Conservation (phyloP, 768 basidiomycete species). For the Boletellus sp. region DNA sequence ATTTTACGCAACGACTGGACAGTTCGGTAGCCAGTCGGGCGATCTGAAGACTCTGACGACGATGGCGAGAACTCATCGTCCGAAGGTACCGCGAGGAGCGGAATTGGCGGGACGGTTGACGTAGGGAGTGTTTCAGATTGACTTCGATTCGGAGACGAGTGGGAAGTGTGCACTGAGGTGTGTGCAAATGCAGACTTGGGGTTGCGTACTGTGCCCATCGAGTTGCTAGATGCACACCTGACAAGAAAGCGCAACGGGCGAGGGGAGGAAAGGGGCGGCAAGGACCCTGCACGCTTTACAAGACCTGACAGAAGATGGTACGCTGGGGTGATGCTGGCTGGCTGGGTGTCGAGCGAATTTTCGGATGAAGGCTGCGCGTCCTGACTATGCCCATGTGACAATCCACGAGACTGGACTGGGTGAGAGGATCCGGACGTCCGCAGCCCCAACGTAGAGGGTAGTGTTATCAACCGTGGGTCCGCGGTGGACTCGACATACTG, state of each 20-base stretch:
- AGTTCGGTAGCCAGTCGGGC: constrained; percentile 54
- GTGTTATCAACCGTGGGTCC: constrained; percentile 48
- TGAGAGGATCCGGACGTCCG: constrained; percentile 38
- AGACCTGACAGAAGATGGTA: constrained; percentile 62
- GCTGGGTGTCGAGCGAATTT: constrained; percentile 34
- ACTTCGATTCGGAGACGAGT: constrained; percentile 14
- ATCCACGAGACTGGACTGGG: constrained; percentile 10
- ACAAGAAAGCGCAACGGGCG: constrained; percentile 31
- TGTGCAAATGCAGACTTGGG: constrained; percentile 12
- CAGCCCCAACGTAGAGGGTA: constrained; percentile 72
- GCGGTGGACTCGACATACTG: constrained; percentile 62
- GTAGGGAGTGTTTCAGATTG: constrained; percentile 23
- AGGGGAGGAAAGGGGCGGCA: constrained; percentile 22
- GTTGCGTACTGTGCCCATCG: constrained; percentile 26
- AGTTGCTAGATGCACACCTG: constrained; percentile 35
- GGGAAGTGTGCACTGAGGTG: constrained; percentile 10
- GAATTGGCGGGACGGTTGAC: constrained; percentile 9
- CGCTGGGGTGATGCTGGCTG: constrained; percentile 51
- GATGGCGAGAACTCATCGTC: constrained; percentile 51
- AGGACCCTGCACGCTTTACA: constrained; percentile 35
- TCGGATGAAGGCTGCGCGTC: constrained; percentile 2
- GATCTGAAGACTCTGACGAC: constrained; percentile 53
- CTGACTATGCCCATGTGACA: neutral
- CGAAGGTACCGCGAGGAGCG: constrained; percentile 51
- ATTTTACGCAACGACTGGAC: constrained; percentile 68